Evolutionary conservation across 768 basidiomycete genomes (phyloP), one percentile per base, ranked within the genome.

Genomic region (Nidularia sp.): DNA sequence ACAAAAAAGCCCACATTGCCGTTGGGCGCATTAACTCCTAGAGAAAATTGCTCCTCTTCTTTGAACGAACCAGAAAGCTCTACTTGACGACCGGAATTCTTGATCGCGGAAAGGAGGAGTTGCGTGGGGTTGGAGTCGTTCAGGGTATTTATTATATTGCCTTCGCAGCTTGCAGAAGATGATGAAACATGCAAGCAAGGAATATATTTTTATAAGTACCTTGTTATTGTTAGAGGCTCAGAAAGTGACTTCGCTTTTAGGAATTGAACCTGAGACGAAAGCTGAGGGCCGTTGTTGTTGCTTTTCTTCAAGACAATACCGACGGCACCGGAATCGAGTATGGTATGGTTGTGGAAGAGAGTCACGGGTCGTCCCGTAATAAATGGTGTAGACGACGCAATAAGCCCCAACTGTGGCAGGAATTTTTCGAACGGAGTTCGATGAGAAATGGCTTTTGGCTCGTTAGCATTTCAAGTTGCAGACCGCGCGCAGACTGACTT

Each of bases 361-460:
- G 90, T 91, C 31, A 85, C 79, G 0, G 85, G 83, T 15, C 85
- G 70, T 10, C 89, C 90, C 1, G 88, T 91, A 4, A 89, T 68
- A 62, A 92, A 92, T 0, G 89, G 88, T 2, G 90, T 92, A 2
- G 88, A 85, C 0, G 88, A 74, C 0, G 84, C 85, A 18, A 86
- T 65, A 15, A 91, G 73, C 3, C 88, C 87, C 49, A 89, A 66
- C 82, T 89, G 42, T n/a, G 12, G 13, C 44, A 13, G 6, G 55
- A 35, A n/a, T 15, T 41, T 41, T 41, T 41, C 41, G 22, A 45
- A 41, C 29, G 34, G 3, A 13, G 15, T 9, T 51, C 13, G 5
- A 4, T 45, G 41, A 48, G 5, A 13, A 32, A 50, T 42, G 42
- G 7, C 7, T 29, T 29, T 29, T 2, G 25, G 25, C 25, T 29